Conservation (phyloP, 2,329 filamentous ascomycete genomes). For the Diaporthe ampelina region DNA sequence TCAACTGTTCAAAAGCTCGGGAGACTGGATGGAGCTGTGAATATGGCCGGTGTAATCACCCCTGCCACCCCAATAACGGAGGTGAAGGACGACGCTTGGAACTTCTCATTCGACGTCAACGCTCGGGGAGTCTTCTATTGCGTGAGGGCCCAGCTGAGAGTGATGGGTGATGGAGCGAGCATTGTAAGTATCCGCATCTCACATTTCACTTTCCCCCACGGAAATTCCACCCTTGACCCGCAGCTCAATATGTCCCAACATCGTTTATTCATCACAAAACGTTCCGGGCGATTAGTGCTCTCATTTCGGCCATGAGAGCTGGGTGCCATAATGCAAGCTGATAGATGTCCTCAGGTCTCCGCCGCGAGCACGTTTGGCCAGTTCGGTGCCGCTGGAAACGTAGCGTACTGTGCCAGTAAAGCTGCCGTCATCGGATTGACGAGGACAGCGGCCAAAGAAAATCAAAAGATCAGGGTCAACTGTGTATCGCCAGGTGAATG, state of each 20-base stretch:
- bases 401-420: conserved; percentile 4
- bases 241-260: background rate
- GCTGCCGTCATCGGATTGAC: conserved; percentile 10
- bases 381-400: conserved; percentile 10
- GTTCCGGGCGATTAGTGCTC: background rate
- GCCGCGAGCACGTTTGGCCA: conserved; percentile 20
- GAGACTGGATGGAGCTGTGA: conserved; percentile 6
- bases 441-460: conserved; percentile 12
- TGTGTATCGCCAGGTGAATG: conserved; percentile 11
- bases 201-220: background rate
- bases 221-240: background rate
- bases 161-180: conserved; percentile 4
- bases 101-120: conserved; percentile 5
- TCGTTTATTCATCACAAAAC: background rate
- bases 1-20: background rate
- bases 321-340: background rate
- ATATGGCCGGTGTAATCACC: conserved; percentile 6
- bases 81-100: background rate
- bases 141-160: conserved; percentile 4
- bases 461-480: conserved; percentile 22
- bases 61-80: conserved; percentile 2
- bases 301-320: background rate
- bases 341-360: background rate
- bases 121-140: conserved; percentile 1
- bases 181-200: background rate